phyloP scores from a whole-genome alignment of 1,139 yeast species.

The Pichia sp. region DNA sequence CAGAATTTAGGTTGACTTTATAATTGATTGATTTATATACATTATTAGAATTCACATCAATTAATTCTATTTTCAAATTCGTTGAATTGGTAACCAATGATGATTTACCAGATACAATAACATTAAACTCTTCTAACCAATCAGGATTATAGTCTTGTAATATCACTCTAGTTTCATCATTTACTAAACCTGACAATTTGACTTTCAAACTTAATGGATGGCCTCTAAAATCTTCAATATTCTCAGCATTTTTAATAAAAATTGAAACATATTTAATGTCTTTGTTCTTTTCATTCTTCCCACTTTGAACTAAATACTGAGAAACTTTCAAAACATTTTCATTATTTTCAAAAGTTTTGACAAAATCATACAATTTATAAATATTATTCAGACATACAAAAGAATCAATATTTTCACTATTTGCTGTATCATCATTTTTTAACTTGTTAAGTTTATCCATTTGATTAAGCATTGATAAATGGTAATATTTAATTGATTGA shows the following conservation, averaged over 20 bases:
- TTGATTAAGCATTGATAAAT: conserved; percentile 18
- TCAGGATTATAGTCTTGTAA: conserved; percentile 61
- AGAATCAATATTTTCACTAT: conserved; percentile 15
- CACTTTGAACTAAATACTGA: conserved; percentile 13
- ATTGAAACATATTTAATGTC: conserved; percentile 21
- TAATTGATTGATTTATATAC: conserved; percentile 21
- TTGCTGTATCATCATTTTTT: conserved; percentile 9
- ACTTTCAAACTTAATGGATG: conserved; percentile 63
- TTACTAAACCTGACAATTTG: conserved; percentile 56
- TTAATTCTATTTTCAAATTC: conserved; percentile 16
- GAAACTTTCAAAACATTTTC: conserved; percentile 27
- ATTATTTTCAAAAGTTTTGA: conserved; percentile 9
- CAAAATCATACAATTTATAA: conserved; percentile 17
- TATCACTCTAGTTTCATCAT: conserved; percentile 68
- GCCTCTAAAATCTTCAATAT: conserved; percentile 48
- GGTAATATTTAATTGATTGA: conserved; percentile 18
- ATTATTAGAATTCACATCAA: conserved; percentile 16
- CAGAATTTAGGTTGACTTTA: conserved; percentile 16
- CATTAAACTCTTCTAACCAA: conserved; percentile 77
- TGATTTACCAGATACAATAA: conserved; percentile 2
- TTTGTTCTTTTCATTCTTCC: conserved; percentile 7
- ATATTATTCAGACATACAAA: conserved; percentile 28
- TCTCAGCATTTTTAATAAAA: conserved; percentile 63
- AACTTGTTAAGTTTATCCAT: conserved; percentile 12
- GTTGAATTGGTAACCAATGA: background rate